Evolutionary conservation across 345 rosid genomes (phyloP).

Genomic region (Geranium rotundifolium): DNA sequence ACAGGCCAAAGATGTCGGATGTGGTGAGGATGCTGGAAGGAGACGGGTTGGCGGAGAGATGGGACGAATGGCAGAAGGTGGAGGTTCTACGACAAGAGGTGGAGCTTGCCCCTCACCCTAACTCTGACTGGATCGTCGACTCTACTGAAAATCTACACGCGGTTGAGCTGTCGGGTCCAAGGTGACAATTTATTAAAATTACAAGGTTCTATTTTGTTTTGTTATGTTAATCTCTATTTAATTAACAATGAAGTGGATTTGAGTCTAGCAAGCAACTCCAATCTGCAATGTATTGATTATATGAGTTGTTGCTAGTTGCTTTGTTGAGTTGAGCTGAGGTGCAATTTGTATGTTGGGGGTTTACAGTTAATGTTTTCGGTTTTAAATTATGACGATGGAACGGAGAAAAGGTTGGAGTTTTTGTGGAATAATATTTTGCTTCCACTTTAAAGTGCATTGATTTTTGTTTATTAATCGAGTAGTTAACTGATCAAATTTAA

Average conservation of each 20-base stretch:
- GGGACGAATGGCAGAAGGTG: slow-evolving; percentile 99
- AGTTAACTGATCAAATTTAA: too few relatives aligned
- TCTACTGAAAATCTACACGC: slow-evolving; percentile 89
- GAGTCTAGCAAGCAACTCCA: slow-evolving; percentile 20
- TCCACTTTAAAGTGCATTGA: too few relatives aligned
- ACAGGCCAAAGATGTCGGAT: slow-evolving; percentile 92
- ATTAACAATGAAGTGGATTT: slow-evolving; percentile 21
- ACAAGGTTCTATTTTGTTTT: slow-evolving; percentile 1
- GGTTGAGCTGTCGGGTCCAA: slow-evolving; percentile 89
- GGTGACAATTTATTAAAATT: slow-evolving; percentile 32
- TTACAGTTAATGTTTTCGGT: background rate
- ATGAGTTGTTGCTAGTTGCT: slow-evolving; percentile 40
- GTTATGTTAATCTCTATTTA: background rate
- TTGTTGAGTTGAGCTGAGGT: slow-evolving; percentile 16
- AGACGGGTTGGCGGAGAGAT: slow-evolving; percentile 75
- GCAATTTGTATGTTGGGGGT: background rate
- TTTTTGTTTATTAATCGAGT: too few relatives aligned
- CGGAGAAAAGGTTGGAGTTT: too few relatives aligned
- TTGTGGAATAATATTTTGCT: too few relatives aligned
- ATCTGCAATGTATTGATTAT: slow-evolving; percentile 39
- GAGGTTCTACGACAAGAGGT: slow-evolving; percentile 80
- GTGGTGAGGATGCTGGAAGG: slow-evolving; percentile 97
- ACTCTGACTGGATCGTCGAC: slow-evolving; percentile 81
- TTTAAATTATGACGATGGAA: too few relatives aligned
- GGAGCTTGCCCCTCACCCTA: slow-evolving; percentile 58